Base-by-base conservation (phyloP, 768 basidiomycete genomes). In the Cyclocybe aegerita region DNA sequence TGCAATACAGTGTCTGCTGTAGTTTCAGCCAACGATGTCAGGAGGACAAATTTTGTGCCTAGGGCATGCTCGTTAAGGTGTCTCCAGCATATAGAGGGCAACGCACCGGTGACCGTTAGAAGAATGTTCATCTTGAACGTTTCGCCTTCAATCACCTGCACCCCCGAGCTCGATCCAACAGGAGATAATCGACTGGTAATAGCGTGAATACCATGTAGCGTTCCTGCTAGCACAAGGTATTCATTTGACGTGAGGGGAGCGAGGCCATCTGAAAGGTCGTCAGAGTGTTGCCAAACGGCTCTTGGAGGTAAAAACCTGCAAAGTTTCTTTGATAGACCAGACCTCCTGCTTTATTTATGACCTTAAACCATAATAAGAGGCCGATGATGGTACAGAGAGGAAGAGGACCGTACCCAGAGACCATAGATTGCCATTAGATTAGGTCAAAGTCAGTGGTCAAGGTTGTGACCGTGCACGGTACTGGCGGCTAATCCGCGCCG, bases 321-420 rank as follows among this genome's bases (percentile, higher is more conserved):
- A 95, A 96, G 64, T 86, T 92, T 51, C 90, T 82, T 59, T 95
- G 89, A 72, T 95, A 98, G 39, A 98, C 88, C 32, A 98, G 80
- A 6, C 97, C 97, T 23, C 97, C 97, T 10, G 97, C 97, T 75
- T 98, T 98, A 70, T 98, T 98, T 63, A 98, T 96, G 49, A 98
- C 83, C 90, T 93, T 23, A 23, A 23, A 23, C 23, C 23, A 66
- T 51, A 66, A 54, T 40, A 43, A 17, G 10, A 23, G 39, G 37
- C 31, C 12, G 48, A 43, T 15, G 31, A 39, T 40, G 52, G 45
- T 39, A 35, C 48, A 59, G 35, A 41, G 46, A 11, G 32, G n/a
- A 42, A 12, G 12, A 40, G n/a, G 29, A 17, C 12, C 75, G 46
- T 71, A 89, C 90, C 90, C 91, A 93, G 45, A 93, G 81, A 60